phyloP scores from a whole-genome alignment of 768 basidiomycete genomes.

The Dictyophora rubrovolvata region DNA sequence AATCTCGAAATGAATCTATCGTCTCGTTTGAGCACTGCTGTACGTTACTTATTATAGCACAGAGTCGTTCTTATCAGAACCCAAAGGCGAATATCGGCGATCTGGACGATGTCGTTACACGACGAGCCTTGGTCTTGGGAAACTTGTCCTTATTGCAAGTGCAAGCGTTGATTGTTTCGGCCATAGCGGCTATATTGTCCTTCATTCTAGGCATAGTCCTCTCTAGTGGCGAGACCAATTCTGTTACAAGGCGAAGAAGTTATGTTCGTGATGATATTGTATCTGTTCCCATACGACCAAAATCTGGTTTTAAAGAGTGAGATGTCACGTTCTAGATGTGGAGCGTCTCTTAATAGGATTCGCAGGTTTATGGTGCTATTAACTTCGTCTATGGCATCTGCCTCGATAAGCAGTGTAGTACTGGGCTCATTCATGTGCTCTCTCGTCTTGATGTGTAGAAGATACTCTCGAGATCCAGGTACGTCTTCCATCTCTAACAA shows the following conservation, averaged over 20 bases:
- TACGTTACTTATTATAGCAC: constrained; percentile 10
- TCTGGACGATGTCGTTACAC: constrained; percentile 59
- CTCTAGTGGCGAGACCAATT: constrained; percentile 20
- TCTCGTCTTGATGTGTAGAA: constrained; percentile 70
- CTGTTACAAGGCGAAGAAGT: background rate
- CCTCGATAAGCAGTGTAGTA: constrained; percentile 63
- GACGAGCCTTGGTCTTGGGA: constrained; percentile 62
- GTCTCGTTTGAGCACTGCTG: constrained; percentile 87
- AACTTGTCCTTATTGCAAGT: constrained; percentile 86
- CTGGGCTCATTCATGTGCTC: constrained; percentile 90
- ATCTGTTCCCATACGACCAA: constrained; percentile 19
- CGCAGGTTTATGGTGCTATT: constrained; percentile 67
- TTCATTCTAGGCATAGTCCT: constrained; percentile 61
- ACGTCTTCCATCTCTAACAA: constrained; percentile 11
- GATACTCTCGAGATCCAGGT: constrained; percentile 78
- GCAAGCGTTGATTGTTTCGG: constrained; percentile 84
- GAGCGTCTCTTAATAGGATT: background rate
- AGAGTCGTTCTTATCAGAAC: background rate
- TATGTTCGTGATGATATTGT: constrained; percentile 16
- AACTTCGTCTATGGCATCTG: constrained; percentile 69
- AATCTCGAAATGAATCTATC: constrained; percentile 99
- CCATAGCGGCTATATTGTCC: constrained; percentile 70
- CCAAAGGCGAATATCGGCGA: constrained; percentile 71
- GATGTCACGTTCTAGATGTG: constrained; percentile 8
- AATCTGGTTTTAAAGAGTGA: constrained; percentile 32